Evolutionary conservation across 2,329 filamentous ascomycete species (phyloP).

Genomic region (Rutstroemia sp.): DNA sequence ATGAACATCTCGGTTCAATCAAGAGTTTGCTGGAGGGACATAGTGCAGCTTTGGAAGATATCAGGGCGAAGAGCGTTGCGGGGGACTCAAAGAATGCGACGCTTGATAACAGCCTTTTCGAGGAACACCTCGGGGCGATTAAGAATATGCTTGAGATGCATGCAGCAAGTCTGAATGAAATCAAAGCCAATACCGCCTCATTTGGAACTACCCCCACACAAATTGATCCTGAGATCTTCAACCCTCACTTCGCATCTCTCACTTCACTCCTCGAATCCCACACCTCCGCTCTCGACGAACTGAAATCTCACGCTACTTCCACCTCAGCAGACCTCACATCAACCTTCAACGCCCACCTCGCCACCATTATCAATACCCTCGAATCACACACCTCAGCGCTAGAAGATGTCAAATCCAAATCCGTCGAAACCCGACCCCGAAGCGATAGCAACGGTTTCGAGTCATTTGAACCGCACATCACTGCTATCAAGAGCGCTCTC

Average conservation of each 20-base stretch:
- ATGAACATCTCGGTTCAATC: conserved; percentile 11
- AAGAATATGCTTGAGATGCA: conserved; percentile 10
- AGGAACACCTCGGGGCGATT: conserved; percentile 10
- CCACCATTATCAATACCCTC: background rate
- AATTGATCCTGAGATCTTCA: background rate
- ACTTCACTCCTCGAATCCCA: conserved; percentile 12
- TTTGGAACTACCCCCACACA: background rate
- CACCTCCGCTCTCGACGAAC: conserved; percentile 3
- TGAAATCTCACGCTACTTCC: background rate
- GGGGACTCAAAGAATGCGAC: background rate
- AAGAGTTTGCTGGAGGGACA: conserved; percentile 12
- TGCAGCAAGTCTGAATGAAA: conserved; percentile 13
- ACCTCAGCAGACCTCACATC: background rate
- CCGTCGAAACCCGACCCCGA: background rate
- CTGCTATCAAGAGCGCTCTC: conserved; percentile 17
- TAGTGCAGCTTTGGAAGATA: conserved; percentile 13
- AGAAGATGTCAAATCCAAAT: conserved; percentile 2
- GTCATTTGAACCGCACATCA: conserved; percentile 17
- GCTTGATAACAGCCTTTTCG: background rate
- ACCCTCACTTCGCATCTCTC: conserved; percentile 9
- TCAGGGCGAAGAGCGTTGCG: conserved; percentile 9
- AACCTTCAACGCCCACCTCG: background rate
- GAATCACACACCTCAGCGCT: conserved; percentile 3
- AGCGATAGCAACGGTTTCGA: background rate
- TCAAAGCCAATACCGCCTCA: conserved; percentile 10